Base-by-base conservation (phyloP, 2,329 filamentous ascomycete genomes). In the Dactylellina parvicollis region DNA sequence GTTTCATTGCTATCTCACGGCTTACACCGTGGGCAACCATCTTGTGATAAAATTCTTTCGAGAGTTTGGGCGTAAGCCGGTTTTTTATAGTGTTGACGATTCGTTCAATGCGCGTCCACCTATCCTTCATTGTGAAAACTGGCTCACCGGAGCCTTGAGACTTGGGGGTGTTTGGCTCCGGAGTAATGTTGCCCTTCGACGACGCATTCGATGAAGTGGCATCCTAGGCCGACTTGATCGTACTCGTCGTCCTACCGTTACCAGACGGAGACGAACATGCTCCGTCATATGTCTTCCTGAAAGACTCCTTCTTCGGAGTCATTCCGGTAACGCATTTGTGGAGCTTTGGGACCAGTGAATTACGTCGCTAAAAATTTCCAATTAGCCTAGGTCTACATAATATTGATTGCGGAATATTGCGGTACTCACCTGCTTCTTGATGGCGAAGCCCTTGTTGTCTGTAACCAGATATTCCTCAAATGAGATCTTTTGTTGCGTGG, bases 261-360 rank as follows among this genome's bases (percentile, higher is more conserved):
- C 8, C 38, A 18, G 10, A 30, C 12, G 49, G 49, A 16, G 18
- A 20, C 5, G 28, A 36, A 14, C 8, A 12, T n/a, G 46, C 16
- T 7, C 49, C 49, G 30, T 54, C 49, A 22, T 3, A 22, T 12
- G 14, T 42, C 20, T 56, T 56, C 20, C 34, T 42, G 10, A 16
- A 3, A 9, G 52, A 26, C 9, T 56, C 52, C 24, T 56, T 56
- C 32, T 24, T 54, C 38, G 49, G 49, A 22, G 49, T 44, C 16
- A 30, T 20, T 26, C 44, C 40, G 4, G 59, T 67, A 5, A 67
- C 62, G 10, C 62, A 57, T 44, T 67, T 67, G 36, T 67, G 62
- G 12, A 67, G 62, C 44, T 67, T 67, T 3, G 62, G 50, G n/a
- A 59, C 52, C 10, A 67, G 52, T 16, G 62, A 67, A 22, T 59